Conservation (phyloP, 257 asterid genomes). For the Solanum chiquidenum region DNA sequence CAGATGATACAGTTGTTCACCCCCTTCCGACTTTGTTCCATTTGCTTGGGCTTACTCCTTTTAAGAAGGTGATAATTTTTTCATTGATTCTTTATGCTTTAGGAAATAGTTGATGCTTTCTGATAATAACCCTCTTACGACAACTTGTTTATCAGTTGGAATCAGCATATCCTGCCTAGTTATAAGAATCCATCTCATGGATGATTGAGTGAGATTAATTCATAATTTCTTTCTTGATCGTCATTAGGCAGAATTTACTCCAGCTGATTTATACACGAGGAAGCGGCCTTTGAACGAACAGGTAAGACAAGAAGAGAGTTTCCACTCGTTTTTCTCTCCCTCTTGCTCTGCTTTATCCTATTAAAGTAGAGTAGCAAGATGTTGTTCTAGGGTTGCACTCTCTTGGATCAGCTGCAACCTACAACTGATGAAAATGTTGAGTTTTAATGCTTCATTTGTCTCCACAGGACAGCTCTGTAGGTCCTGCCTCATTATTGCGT, state of each 20-base stretch:
- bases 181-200: not conserved
- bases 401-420: not conserved
- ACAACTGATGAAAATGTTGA: not conserved
- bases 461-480: constrained; percentile 45
- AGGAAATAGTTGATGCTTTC: not conserved
- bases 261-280: constrained; percentile 68
- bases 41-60: constrained; percentile 72
- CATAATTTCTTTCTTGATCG: constrained; percentile 1
- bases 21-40: constrained; percentile 86
- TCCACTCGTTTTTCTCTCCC: not conserved
- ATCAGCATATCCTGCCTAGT: not conserved
- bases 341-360: not conserved
- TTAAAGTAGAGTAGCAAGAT: not conserved
- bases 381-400: not conserved
- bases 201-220: constrained; percentile 4
- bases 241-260: constrained; percentile 76
- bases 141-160: not conserved
- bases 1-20: constrained; percentile 62
- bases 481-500: constrained; percentile 40
- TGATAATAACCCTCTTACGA: not conserved
- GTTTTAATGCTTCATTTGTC: constrained; percentile 10
- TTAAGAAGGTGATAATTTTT: constrained; percentile 49
- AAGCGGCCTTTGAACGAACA: constrained; percentile 65
- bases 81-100: not conserved
- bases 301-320: constrained; percentile 28